Conservation (phyloP, 306 rosid genomes). For the Erythrophleum fordii region DNA sequence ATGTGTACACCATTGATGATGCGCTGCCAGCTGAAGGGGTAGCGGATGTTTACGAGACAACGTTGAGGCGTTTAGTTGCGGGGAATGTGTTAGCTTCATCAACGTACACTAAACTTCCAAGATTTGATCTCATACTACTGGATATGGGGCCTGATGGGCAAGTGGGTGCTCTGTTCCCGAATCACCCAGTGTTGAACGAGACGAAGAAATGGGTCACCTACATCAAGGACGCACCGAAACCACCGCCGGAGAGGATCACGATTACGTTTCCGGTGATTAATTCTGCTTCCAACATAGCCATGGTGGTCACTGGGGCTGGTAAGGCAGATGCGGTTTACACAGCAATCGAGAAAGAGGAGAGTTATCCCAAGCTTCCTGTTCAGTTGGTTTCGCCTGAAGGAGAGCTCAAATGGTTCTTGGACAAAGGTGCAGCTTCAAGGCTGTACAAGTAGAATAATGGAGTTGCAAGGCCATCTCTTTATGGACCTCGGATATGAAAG, state of each 20-base stretch:
- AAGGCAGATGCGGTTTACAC: slow-evolving; percentile 54
- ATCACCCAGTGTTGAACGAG: slow-evolving; percentile 58
- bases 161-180: slow-evolving; percentile 61
- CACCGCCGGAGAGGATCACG: slow-evolving; percentile 74
- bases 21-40: slow-evolving; percentile 69
- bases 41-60: slow-evolving; percentile 69
- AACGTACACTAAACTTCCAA: slow-evolving; percentile 51
- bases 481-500: not conserved
- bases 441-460: slow-evolving; percentile 36
- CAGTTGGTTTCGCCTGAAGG: slow-evolving; percentile 58
- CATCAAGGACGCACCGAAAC: slow-evolving; percentile 68
- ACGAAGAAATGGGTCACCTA: slow-evolving; percentile 63
- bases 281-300: slow-evolving; percentile 58
- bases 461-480: not conserved
- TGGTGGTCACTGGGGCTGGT: slow-evolving; percentile 61
- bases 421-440: slow-evolving; percentile 66
- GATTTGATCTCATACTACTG: slow-evolving; percentile 66
- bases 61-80: slow-evolving; percentile 50
- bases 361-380: slow-evolving; percentile 52
- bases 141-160: slow-evolving; percentile 61
- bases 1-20: slow-evolving; percentile 66
- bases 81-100: slow-evolving; percentile 45
- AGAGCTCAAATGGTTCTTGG: slow-evolving; percentile 65
- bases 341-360: slow-evolving; percentile 42
- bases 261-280: slow-evolving; percentile 68